Evolutionary conservation across 805 yeast genomes (phyloP).

Genomic region (Starmerella ratchasimensis): DNA sequence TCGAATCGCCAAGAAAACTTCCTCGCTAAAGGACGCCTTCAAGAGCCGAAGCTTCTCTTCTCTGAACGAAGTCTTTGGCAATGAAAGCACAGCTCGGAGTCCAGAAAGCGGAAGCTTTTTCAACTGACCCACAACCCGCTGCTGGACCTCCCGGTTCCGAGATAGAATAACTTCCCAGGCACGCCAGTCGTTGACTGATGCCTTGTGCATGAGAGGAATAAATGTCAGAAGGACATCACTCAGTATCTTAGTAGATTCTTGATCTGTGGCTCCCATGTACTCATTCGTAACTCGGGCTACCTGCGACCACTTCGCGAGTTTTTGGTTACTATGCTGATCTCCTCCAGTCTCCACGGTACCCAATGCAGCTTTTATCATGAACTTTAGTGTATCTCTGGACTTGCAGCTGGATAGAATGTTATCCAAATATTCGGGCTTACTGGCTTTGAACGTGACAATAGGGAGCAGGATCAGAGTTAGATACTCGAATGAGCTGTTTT

Average conservation of each 20-base stretch:
- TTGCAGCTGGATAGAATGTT: slow-evolving; percentile 3
- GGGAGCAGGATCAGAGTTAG: slow-evolving; percentile 9
- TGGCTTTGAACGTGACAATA: slow-evolving; percentile 1
- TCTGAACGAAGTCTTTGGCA: not conserved
- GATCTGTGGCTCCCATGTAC: not conserved
- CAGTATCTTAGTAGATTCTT: not conserved
- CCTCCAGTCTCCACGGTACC: slow-evolving; percentile 5
- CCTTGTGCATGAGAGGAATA: slow-evolving; percentile 3
- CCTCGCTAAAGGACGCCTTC: not conserved
- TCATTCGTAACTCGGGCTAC: not conserved
- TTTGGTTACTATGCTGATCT: slow-evolving; percentile 1
- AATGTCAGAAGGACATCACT: slow-evolving; percentile 1
- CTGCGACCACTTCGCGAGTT: not conserved
- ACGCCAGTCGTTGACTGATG: not conserved
- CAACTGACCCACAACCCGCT: not conserved
- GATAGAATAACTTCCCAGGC: not conserved
- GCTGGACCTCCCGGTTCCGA: not conserved
- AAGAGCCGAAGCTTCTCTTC: slow-evolving; percentile 4
- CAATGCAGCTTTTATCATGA: slow-evolving; percentile 4
- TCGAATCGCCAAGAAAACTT: not conserved
- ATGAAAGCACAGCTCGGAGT: not conserved
- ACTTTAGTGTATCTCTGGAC: not conserved
- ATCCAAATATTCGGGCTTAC: slow-evolving; percentile 2
- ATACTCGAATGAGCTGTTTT: slow-evolving; percentile 1
- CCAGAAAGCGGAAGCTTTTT: slow-evolving; percentile 2